Evolutionary conservation across 805 yeast species (phyloP), one percentile per base, ranked within the genome.

Genomic region (Grigorovia humatica): DNA sequence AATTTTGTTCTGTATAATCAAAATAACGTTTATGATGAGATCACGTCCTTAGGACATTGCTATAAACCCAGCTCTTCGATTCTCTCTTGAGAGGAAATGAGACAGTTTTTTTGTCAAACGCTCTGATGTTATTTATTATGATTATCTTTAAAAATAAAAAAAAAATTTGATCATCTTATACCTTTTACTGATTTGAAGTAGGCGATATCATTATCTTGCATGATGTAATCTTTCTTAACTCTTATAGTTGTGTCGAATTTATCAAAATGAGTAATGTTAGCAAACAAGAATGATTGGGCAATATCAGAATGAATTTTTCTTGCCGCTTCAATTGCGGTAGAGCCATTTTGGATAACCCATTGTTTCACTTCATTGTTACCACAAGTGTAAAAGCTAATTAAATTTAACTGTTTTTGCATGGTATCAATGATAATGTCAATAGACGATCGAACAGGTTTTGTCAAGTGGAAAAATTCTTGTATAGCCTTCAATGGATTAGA

Each of bases 301-400:
- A 88, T 70, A 65, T 88, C 96, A 1, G 88, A 84, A 65, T 89
- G 96, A 54, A 89, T 89, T 38, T 84, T 83, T 20, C 90, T 95
- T 0, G 96, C 96, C 2, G 95, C 96, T 55, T 86, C 86, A 42
- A 91, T 90, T 1, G 95, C 96, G 41, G 80, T 77, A 17, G 85
- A 77, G 32, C 88, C 87, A 49, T 74, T 74, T 63, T 90, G 76
- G 51, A 89, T 75, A 17, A 89, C 85, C 97, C 97, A 89, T 66
- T 89, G 95, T 62, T 91, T 74, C 9, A 85, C 90, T 68, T 89
- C 96, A 49, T 76, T 74, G 27, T 82, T 82, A 30, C 96, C 96
- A 64, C 95, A 86, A 0, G 97, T 89, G 70, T 84, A 89, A 67
- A 79, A 89, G 43, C 95, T 85, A 20, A 88, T 85, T 64, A 89